These are phyloP conservation scores for Psilocybe tampanensis DNA, from an alignment of 768 basidiomycete species.

Conservation along the genomic window DNA sequence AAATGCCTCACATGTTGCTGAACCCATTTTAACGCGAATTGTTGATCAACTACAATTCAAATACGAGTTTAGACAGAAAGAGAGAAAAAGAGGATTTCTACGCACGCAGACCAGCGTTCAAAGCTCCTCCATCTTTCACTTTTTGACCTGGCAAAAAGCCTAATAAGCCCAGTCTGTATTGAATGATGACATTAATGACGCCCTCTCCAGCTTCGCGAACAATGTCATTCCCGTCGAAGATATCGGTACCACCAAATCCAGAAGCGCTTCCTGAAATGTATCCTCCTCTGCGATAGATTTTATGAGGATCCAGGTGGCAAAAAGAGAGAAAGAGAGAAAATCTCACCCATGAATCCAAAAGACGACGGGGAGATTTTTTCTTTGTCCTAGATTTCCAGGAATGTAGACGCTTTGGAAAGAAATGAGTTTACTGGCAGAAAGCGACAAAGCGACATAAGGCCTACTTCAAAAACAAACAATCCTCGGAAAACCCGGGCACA, in stretches of 20 bases:
- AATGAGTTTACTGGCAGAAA: not conserved
- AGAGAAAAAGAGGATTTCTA: constrained; percentile 1
- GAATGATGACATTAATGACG: constrained; percentile 38
- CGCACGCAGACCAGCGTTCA: constrained; percentile 53
- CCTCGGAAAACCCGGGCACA: constrained; percentile 28
- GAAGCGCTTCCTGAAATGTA: constrained; percentile 33
- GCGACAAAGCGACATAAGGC: not conserved
- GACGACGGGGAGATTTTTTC: constrained; percentile 36
- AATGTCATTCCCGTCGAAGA: constrained; percentile 29
- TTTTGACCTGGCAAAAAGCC: constrained; percentile 46
- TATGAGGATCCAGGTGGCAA: not conserved
- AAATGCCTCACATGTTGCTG: constrained; percentile 34
- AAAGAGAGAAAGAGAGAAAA: not conserved
- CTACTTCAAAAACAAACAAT: constrained; percentile 46
- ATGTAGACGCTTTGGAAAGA: constrained; percentile 32
- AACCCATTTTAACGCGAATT: constrained; percentile 45
- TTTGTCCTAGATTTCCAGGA: constrained; percentile 30
- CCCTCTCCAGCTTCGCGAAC: constrained; percentile 33
- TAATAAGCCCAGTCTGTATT: constrained; percentile 45
- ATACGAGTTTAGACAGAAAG: not conserved
- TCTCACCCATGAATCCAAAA: constrained; percentile 48
- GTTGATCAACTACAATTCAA: constrained; percentile 38
- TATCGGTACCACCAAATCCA: constrained; percentile 28
- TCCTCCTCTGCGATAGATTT: constrained; percentile 27
- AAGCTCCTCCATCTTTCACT: constrained; percentile 41